Evolutionary conservation across 441 rosid genomes (phyloP), one percentile per base, ranked within the genome.

Genomic region (Jatropha multifida): DNA sequence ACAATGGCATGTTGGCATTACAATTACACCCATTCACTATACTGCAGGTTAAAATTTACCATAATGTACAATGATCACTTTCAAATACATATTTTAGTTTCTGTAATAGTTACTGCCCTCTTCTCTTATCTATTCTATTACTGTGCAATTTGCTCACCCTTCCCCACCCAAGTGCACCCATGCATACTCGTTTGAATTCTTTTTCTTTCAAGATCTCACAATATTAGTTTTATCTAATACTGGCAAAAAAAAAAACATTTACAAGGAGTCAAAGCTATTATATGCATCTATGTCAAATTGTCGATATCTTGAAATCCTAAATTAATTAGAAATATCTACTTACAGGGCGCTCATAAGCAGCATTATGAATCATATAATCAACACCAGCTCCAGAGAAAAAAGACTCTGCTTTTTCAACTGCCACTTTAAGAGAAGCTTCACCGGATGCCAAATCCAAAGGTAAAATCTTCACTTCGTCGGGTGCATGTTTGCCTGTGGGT

Each of bases 271-370:
- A 52, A 37, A 23, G 13, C 4, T 4, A 37, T 23, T 38, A 54
- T 0, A 65, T 37, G 26, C 26, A 14, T 46, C n/a, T 20, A 23
- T 48, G 32, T 2, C 32, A 32, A 32, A 32, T 48, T 13, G 17
- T 38, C 61, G 69, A 74, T 15, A 61, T 40, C 10, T 76, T 5
- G 14, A 38, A 8, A 48, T 44, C 41, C 52, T 41, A 32, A 32
- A 32, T 32, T 32, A 71, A 77, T 64, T 55, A 73, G 62, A 77
- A 68, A 58, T 44, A 20, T 27, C 71, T 61, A 84, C 91, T 86
- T 78, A 94, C 97, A 2, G 97, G 97, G 65, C 97, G 97, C 85
- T 92, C 97, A 80, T 78, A 91, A 65, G 98, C 98, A 40, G 97
- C 98, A 64, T 94, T 94, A 69, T 94, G 97, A 65, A 92, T 75